These are phyloP conservation scores for Schizothecium vesticola DNA, from an alignment of 495 filamentous ascomycete genomes.

Conservation along the genomic window DNA sequence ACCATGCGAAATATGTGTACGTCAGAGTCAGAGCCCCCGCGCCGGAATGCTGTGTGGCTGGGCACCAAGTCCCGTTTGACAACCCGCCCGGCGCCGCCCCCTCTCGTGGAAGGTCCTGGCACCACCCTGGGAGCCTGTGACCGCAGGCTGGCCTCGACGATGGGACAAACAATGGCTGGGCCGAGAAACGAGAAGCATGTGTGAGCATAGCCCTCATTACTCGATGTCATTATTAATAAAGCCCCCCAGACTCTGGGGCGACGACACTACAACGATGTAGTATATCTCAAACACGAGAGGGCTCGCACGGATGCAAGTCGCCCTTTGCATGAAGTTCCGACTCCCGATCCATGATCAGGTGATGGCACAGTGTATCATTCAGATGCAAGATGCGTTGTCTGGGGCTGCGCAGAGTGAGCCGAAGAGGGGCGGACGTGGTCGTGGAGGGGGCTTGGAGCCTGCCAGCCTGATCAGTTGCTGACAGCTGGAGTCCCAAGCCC, in stretches of 20 bases:
- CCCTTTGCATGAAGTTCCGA: conserved; percentile 22
- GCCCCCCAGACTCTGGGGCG: conserved; percentile 11
- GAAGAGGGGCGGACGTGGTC: not conserved
- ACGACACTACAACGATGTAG: not conserved
- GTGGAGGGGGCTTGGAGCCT: not conserved
- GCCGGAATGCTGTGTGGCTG: not conserved
- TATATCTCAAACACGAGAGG: conserved; percentile 25
- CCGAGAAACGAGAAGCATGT: not conserved
- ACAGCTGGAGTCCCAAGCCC: not conserved
- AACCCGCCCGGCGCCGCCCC: not conserved
- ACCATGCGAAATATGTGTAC: not conserved
- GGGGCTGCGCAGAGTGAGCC: conserved; percentile 2
- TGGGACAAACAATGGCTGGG: not conserved
- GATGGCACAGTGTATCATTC: conserved; percentile 26
- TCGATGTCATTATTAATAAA: conserved; percentile 25
- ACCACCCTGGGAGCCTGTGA: not conserved
- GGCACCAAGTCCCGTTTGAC: not conserved
- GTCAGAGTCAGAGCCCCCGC: not conserved
- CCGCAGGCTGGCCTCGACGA: conserved; percentile 5
- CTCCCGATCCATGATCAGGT: conserved; percentile 24
- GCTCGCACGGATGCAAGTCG: conserved; percentile 12
- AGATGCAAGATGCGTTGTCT: conserved; percentile 27
- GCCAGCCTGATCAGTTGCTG: not conserved
- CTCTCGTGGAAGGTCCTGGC: not conserved
- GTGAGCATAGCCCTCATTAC: conserved; percentile 3